phyloP scores from a whole-genome alignment of 345 rosid species.

The Crucihimalaya himalaica region DNA sequence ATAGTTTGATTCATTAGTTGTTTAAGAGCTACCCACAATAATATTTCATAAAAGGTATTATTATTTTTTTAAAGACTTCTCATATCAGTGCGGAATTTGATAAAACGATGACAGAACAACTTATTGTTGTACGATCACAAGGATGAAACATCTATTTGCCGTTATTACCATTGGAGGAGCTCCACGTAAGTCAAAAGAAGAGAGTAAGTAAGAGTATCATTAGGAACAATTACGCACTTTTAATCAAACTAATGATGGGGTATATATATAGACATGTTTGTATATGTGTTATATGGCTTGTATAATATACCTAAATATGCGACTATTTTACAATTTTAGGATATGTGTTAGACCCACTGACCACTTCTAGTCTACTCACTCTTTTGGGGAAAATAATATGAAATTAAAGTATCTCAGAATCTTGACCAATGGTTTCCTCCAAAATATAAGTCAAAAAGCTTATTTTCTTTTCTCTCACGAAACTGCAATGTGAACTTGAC shows the following conservation, averaged over 20 bases:
- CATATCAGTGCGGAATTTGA: slow-evolving; percentile 17
- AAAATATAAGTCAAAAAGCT: slow-evolving; percentile 1
- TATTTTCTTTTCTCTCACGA: not conserved
- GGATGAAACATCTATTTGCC: not conserved
- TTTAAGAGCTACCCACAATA: not conserved
- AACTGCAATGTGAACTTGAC: slow-evolving; percentile 25
- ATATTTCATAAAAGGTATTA: not conserved
- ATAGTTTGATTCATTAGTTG: not conserved
- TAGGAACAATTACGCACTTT: slow-evolving; percentile 36
- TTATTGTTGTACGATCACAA: slow-evolving; percentile 19
- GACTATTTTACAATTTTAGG: slow-evolving; percentile 33
- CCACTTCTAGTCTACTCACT: slow-evolving; percentile 26
- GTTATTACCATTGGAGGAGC: slow-evolving; percentile 15
- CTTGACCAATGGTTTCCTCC: slow-evolving; percentile 28
- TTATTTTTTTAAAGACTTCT: too few relatives aligned
- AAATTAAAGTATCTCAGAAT: slow-evolving; percentile 16
- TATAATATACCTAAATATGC: not conserved
- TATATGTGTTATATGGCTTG: not conserved
- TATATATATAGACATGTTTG: slow-evolving; percentile 8
- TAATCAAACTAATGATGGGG: slow-evolving; percentile 28
- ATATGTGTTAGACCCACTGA: slow-evolving; percentile 9
- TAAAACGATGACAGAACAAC: slow-evolving; percentile 27
- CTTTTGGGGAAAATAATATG: slow-evolving; percentile 25
- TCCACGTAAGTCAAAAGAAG: slow-evolving; percentile 37
- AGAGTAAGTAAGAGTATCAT: slow-evolving; percentile 16